These are phyloP conservation scores for Candida taoyuanica DNA, from an alignment of 805 yeast species.

Conservation along the genomic window DNA sequence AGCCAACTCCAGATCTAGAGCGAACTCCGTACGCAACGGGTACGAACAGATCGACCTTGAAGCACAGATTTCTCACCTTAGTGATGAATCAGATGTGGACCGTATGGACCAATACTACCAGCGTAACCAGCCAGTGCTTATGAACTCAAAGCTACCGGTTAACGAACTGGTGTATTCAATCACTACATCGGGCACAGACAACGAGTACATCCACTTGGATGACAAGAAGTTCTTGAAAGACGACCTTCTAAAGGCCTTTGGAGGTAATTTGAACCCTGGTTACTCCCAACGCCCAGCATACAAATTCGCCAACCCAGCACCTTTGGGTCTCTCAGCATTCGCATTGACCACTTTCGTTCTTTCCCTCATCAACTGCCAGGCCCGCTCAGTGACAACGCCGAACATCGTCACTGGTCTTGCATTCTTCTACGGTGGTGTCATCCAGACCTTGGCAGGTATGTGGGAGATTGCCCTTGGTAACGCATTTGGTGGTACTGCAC, in stretches of 20 bases:
- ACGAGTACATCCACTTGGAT: slow-evolving; percentile 25
- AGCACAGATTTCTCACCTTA: slow-evolving; percentile 19
- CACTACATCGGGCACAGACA: slow-evolving; percentile 25
- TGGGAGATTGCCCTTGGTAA: slow-evolving; percentile 62
- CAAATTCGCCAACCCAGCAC: slow-evolving; percentile 59
- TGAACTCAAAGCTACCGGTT: slow-evolving; percentile 8
- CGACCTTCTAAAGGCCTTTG: slow-evolving; percentile 56
- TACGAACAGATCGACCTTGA: slow-evolving; percentile 16
- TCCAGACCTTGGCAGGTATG: slow-evolving; percentile 61
- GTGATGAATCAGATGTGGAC: slow-evolving; percentile 13
- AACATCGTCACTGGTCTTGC: slow-evolving; percentile 58
- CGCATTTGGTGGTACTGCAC: slow-evolving; percentile 55
- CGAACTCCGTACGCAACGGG: slow-evolving; percentile 5
- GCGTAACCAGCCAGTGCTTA: slow-evolving; percentile 9
- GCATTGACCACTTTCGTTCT: slow-evolving; percentile 54
- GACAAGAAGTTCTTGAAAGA: slow-evolving; percentile 31
- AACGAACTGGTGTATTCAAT: slow-evolving; percentile 18
- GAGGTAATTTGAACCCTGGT: slow-evolving; percentile 71
- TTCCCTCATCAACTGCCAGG: slow-evolving; percentile 48
- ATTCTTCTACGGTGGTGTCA: slow-evolving; percentile 58
- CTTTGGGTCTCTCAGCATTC: slow-evolving; percentile 60
- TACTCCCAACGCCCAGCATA: slow-evolving; percentile 41
- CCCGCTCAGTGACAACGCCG: slow-evolving; percentile 51
- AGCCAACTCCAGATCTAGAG: slow-evolving; percentile 9
- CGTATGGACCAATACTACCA: slow-evolving; percentile 12